A percentile compares a stretch with the other conserved stretches of the same genome.
These are phyloP conservation scores for Darksidea phi DNA, from an alignment of 495 filamentous ascomycete species.

Conservation along the genomic window DNA sequence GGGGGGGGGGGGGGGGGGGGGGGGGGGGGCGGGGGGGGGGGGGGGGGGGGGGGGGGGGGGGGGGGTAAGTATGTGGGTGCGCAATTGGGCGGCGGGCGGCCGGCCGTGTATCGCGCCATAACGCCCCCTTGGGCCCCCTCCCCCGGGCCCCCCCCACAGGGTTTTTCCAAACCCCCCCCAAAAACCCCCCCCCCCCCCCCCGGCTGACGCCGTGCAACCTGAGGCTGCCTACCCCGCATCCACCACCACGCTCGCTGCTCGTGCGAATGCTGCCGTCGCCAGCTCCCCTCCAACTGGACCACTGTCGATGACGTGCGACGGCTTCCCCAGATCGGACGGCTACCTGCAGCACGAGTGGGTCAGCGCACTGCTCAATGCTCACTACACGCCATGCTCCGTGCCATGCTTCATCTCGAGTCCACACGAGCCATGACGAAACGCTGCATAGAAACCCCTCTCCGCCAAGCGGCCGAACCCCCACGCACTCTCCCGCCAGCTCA, in stretches of 20 bases:
- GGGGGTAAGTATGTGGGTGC: too few relatives aligned
- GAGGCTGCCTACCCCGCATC: conserved; percentile 10
- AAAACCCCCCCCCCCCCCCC: too few relatives aligned
- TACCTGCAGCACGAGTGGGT: conserved; percentile 2
- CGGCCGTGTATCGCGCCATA: too few relatives aligned
- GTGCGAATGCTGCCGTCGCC: background rate
- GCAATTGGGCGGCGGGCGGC: too few relatives aligned
- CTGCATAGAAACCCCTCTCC: conserved; percentile 1
- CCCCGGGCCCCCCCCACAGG: too few relatives aligned
- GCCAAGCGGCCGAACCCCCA: conserved; percentile 15
- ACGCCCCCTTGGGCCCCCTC: too few relatives aligned
- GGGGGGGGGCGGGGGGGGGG: too few relatives aligned
- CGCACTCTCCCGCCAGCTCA: conserved; percentile 24
- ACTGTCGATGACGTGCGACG: conserved; percentile 12
- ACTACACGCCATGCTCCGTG: background rate
- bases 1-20: too few relatives aligned
- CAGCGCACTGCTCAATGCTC: background rate
- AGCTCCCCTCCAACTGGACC: conserved; percentile 1
- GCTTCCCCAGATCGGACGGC: conserved; percentile 20
- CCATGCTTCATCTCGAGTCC: background rate
- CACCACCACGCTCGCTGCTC: background rate
- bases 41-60: too few relatives aligned
- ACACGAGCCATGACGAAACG: conserved; percentile 2
- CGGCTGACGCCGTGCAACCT: background rate
- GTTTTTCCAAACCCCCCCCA: too few relatives aligned